These are phyloP conservation scores for Fusarium pseudonygamai DNA, from an alignment of 2,329 filamentous ascomycete species.

Conservation along the genomic window DNA sequence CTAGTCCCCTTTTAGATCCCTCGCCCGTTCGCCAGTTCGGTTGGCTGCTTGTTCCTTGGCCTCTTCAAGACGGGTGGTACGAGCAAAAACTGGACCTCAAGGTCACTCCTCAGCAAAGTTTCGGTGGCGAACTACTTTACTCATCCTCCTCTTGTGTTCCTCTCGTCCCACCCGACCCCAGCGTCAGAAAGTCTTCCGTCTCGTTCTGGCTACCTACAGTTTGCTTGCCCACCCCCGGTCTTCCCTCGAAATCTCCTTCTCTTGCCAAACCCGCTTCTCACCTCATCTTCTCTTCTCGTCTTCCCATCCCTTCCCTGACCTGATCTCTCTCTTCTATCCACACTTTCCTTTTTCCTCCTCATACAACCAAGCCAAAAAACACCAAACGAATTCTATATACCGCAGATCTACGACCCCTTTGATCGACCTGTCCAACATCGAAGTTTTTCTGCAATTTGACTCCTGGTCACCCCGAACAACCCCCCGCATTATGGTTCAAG, in stretches of 20 bases:
- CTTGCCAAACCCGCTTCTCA: constrained; percentile 32
- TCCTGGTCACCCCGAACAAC: constrained; percentile 26
- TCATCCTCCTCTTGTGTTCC: not conserved
- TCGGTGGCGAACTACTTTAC: not conserved
- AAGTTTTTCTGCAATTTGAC: constrained; percentile 8
- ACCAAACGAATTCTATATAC: not conserved
- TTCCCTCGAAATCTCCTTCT: constrained; percentile 39
- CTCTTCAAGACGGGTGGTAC: constrained; percentile 24
- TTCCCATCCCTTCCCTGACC: constrained; percentile 25
- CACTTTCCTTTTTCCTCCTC: constrained; percentile 11
- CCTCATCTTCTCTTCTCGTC: constrained; percentile 30
- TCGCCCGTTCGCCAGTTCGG: constrained; percentile 28
- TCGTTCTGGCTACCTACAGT: constrained; percentile 2
- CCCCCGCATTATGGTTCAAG: constrained; percentile 48
- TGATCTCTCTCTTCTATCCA: constrained; percentile 25
- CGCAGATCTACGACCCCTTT: not conserved
- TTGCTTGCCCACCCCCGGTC: constrained; percentile 21
- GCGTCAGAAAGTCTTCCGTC: constrained; percentile 10
- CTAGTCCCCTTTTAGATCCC: constrained; percentile 31
- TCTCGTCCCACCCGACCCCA: constrained; percentile 24
- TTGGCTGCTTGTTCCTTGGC: constrained; percentile 25
- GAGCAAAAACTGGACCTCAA: constrained; percentile 10
- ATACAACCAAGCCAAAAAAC: constrained; percentile 1
- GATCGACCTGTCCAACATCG: not conserved
- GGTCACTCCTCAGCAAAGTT: not conserved